Evolutionary conservation across 176 grass and related monocot genomes (phyloP).

Genomic region (Pontederia paniculata): DNA sequence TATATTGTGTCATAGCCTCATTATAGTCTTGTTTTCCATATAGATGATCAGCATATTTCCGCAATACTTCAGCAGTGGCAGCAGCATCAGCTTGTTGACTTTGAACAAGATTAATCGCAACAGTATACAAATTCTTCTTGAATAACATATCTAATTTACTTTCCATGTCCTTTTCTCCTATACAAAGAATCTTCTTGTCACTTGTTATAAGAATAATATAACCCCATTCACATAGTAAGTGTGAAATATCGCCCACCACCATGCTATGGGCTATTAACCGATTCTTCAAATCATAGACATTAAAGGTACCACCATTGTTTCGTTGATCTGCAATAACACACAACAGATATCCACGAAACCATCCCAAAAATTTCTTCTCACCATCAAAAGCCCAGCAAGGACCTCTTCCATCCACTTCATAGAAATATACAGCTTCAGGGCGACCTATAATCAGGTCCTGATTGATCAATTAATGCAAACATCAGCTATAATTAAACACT

Average conservation of each 20-base stretch:
- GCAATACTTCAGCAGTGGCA: slow-evolving; percentile 83
- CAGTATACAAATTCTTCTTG: slow-evolving; percentile 92
- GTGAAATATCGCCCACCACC: slow-evolving; percentile 66
- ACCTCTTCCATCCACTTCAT: slow-evolving; percentile 84
- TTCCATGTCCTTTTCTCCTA: slow-evolving; percentile 98
- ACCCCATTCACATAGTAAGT: slow-evolving; percentile 85
- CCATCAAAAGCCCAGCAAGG: slow-evolving; percentile 99
- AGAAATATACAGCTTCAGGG: slow-evolving; percentile 97
- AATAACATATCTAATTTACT: slow-evolving; percentile 99
- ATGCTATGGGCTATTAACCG: slow-evolving; percentile 89
- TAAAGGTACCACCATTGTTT: slow-evolving; percentile 54
- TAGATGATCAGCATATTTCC: slow-evolving; percentile 93
- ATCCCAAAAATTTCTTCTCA: slow-evolving; percentile 83
- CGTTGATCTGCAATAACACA: slow-evolving; percentile 82
- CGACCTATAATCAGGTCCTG: slow-evolving; percentile 89
- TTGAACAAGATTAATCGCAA: slow-evolving; percentile 90
- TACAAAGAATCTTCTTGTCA: slow-evolving; percentile 82
- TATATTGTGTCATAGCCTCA: slow-evolving; percentile 95
- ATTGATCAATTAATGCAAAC: slow-evolving; percentile 6
- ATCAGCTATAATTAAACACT: not conserved
- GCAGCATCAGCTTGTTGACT: slow-evolving; percentile 92
- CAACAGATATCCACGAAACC: slow-evolving; percentile 91
- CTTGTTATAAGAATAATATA: slow-evolving; percentile 81
- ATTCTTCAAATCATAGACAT: slow-evolving; percentile 92
- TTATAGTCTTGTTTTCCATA: slow-evolving; percentile 92